These are phyloP conservation scores for Carex parvula DNA, from an alignment of 176 grass and related monocot genomes.

Conservation along the genomic window DNA sequence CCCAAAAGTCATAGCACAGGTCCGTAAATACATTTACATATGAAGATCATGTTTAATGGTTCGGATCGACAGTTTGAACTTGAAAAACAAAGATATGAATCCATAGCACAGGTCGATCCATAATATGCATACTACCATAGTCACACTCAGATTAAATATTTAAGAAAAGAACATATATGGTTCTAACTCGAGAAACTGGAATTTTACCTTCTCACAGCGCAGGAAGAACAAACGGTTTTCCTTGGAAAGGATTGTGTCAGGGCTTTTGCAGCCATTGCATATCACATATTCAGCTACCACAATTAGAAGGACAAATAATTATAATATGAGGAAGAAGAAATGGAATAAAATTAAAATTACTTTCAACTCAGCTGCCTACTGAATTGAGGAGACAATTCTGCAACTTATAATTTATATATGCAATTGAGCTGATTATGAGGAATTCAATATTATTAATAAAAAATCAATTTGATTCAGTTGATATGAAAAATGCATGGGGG, in stretches of 20 bases:
- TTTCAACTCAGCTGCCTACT: not conserved
- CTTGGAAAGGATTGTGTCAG: constrained; percentile 73
- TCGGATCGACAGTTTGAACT: too few relatives aligned
- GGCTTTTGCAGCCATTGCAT: constrained; percentile 88
- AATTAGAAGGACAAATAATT: not conserved
- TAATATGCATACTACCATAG: too few relatives aligned
- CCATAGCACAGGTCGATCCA: too few relatives aligned
- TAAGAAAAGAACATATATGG: not conserved
- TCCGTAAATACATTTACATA: too few relatives aligned
- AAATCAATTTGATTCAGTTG: not conserved
- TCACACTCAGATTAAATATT: too few relatives aligned
- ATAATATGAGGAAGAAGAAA: not conserved
- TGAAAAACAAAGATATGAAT: too few relatives aligned
- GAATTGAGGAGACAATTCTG: not conserved
- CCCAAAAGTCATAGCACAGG: not conserved
- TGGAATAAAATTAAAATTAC: not conserved
- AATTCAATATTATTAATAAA: not conserved
- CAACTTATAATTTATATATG: not conserved
- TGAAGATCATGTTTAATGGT: too few relatives aligned
- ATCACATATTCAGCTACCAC: constrained; percentile 70
- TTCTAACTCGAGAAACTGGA: not conserved
- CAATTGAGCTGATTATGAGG: not conserved
- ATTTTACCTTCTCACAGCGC: constrained; percentile 74
- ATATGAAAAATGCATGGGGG: not conserved
- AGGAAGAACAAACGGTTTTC: constrained; percentile 87